A percentile compares a stretch with the other conserved stretches of the same genome.
Conservation (phyloP, 805 yeast species). For the Nakazawaea pomicola region DNA sequence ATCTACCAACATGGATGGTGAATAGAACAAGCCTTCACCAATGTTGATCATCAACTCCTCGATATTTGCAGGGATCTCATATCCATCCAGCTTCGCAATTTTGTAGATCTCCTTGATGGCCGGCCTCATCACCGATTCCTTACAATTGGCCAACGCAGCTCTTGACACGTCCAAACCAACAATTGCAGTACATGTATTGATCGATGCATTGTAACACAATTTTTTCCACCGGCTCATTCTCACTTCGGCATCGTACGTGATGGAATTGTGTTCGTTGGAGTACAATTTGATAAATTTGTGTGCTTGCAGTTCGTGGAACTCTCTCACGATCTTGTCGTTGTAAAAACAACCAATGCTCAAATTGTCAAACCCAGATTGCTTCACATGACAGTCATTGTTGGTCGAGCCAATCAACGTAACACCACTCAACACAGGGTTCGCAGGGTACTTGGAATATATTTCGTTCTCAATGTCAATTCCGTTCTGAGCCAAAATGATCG, state of each 20-base stretch:
- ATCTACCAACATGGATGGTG: slow-evolving; percentile 44
- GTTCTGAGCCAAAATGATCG: slow-evolving; percentile 32
- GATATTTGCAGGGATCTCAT: slow-evolving; percentile 26
- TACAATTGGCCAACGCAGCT: slow-evolving; percentile 21
- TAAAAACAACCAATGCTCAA: slow-evolving; percentile 26
- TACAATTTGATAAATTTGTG: slow-evolving; percentile 24
- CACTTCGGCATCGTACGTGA: slow-evolving; percentile 25
- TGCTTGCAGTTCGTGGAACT: slow-evolving; percentile 19
- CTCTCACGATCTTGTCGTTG: slow-evolving; percentile 21
- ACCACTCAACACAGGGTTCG: slow-evolving; percentile 29
- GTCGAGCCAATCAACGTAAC: slow-evolving; percentile 30
- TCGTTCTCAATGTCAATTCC: slow-evolving; percentile 36
- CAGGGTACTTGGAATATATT: slow-evolving; percentile 27
- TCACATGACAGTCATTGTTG: slow-evolving; percentile 21
- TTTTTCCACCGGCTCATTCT: slow-evolving; percentile 37
- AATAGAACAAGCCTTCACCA: slow-evolving; percentile 34
- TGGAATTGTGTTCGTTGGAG: slow-evolving; percentile 20
- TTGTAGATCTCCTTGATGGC: slow-evolving; percentile 38
- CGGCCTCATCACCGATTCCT: slow-evolving; percentile 25
- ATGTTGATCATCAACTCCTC: slow-evolving; percentile 28
- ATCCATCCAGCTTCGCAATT: slow-evolving; percentile 44
- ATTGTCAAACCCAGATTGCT: slow-evolving; percentile 27
- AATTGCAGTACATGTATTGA: slow-evolving; percentile 36
- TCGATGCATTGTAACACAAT: slow-evolving; percentile 38
- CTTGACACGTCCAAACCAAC: slow-evolving; percentile 31